phyloP scores from a whole-genome alignment of 2,329 filamentous ascomycete species.

The Aspergillus sp. region DNA sequence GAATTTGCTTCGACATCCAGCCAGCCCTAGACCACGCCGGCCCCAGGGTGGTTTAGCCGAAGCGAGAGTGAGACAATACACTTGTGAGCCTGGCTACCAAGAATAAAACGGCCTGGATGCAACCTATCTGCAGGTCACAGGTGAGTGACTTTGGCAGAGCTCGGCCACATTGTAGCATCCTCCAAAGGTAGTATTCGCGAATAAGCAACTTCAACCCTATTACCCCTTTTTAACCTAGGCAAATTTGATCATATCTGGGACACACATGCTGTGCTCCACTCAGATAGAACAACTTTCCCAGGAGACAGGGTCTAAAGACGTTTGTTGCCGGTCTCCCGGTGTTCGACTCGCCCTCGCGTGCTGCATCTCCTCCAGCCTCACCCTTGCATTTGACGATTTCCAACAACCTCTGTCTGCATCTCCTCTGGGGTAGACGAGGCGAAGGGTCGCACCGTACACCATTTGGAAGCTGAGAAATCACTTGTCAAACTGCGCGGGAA shows the following conservation, averaged over 20 bases:
- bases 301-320: not conserved
- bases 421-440: not conserved
- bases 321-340: not conserved
- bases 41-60: not conserved
- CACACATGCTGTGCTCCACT: not conserved
- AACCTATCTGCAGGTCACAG: not conserved
- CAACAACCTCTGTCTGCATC: not conserved
- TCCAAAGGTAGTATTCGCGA: not conserved
- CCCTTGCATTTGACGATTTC: not conserved
- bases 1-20: not conserved
- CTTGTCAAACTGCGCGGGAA: not conserved
- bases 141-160: not conserved
- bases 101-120: not conserved
- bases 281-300: not conserved
- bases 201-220: not conserved
- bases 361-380: not conserved
- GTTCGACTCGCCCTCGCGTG: not conserved
- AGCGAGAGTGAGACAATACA: not conserved
- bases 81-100: not conserved
- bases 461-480: not conserved
- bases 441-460: not conserved
- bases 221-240: not conserved
- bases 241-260: not conserved
- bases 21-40: not conserved
- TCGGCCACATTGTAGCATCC: not conserved